A percentile compares a stretch with the other conserved stretches of the same genome.
phyloP scores from a whole-genome alignment of 1,139 yeast genomes.

The Scheffersomyces quercinus region DNA sequence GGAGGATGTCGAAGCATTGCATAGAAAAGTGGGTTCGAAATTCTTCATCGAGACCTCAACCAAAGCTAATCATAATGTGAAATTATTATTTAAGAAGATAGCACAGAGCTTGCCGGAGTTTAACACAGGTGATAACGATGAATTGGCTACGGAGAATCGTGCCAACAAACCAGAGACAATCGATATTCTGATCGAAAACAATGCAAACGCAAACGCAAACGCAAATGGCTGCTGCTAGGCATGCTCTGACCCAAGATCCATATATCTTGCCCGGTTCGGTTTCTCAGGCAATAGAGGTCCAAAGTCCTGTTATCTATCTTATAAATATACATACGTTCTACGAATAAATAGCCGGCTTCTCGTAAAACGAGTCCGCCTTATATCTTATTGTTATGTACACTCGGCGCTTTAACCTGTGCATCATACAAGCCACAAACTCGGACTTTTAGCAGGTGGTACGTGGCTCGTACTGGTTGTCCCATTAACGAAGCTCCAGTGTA shows the following conservation, averaged over 20 bases:
- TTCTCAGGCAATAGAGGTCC: no score
- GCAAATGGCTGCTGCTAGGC: conserved; percentile 17
- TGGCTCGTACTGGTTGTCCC: no score
- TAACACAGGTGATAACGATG: conserved; percentile 41
- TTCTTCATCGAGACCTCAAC: conserved; percentile 92
- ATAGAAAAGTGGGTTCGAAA: conserved; percentile 58
- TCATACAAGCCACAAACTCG: no score
- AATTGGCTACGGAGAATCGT: conserved; percentile 18
- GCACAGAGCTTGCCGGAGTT: conserved; percentile 91
- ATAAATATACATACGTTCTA: not conserved
- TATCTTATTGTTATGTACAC: no score
- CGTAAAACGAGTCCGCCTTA: no score
- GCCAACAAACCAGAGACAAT: conserved; percentile 43
- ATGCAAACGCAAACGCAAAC: conserved; percentile 8
- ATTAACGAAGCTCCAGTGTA: no score
- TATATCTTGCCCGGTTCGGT: no score
- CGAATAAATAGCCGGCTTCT: not conserved
- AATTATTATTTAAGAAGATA: conserved; percentile 81
- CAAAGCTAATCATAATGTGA: conserved; percentile 92
- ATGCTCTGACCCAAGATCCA: not conserved
- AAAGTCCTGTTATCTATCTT: no score
- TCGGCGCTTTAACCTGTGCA: no score
- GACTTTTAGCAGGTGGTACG: no score
- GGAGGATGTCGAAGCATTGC: conserved; percentile 74
- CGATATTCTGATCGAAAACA: conserved; percentile 39